phyloP scores from a whole-genome alignment of 768 basidiomycete genomes.

The Galerina sulciceps region DNA sequence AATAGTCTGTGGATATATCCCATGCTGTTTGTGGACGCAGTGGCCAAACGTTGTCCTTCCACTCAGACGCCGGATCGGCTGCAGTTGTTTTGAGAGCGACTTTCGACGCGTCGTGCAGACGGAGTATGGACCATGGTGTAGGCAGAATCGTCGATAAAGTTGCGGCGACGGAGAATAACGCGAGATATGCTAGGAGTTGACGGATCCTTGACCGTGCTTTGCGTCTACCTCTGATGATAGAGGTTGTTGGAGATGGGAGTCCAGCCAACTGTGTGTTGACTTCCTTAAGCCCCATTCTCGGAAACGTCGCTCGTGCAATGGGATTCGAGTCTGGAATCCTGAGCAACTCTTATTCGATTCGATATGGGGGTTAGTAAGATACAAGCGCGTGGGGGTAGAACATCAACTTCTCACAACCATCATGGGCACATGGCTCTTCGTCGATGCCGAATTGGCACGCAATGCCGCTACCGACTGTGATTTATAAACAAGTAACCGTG shows the following conservation, averaged over 20 bases:
- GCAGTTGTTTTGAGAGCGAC: conserved; percentile 18
- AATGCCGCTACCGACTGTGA: no score
- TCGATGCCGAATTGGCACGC: no score
- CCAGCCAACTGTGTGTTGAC: not conserved
- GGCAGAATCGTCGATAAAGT: conserved; percentile 38
- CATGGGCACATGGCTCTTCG: not conserved
- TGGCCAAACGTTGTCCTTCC: conserved; percentile 63
- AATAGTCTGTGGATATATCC: conserved; percentile 80
- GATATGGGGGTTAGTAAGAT: not conserved
- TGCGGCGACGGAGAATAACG: conserved; percentile 34
- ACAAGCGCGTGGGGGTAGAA: not conserved
- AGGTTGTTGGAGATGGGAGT: not conserved
- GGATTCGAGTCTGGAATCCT: not conserved
- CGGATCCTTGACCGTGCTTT: conserved; percentile 1
- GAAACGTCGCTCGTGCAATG: not conserved
- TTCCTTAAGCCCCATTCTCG: not conserved
- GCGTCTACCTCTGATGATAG: not conserved
- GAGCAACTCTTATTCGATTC: not conserved
- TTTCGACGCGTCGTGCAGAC: conserved; percentile 16
- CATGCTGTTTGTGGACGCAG: conserved; percentile 61
- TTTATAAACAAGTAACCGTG: no score
- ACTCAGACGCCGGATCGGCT: conserved; percentile 40
- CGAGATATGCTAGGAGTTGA: conserved; percentile 21
- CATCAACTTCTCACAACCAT: not conserved
- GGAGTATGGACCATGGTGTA: conserved; percentile 36